These are phyloP conservation scores for Teratosphaeria epicoccoides DNA, from an alignment of 2,329 filamentous ascomycete species.

Conservation along the genomic window DNA sequence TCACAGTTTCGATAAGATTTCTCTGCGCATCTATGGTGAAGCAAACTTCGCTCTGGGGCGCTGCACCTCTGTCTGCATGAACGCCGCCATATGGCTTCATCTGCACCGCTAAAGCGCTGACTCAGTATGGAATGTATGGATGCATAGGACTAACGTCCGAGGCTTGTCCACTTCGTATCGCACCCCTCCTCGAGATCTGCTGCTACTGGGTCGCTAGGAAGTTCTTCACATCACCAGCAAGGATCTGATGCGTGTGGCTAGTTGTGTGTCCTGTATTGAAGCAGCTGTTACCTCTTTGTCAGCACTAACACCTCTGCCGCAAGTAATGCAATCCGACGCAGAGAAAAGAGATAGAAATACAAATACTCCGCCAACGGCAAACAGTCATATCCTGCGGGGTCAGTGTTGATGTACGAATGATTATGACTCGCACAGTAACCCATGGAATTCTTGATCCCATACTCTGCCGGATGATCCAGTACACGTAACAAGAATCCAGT, in stretches of 20 bases:
- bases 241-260: slow-evolving; percentile 4
- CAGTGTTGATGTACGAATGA: slow-evolving; percentile 34
- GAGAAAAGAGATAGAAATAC: background rate
- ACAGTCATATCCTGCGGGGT: slow-evolving; percentile 38
- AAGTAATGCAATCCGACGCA: background rate
- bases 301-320: background rate
- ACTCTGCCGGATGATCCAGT: slow-evolving; percentile 31
- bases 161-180: no score
- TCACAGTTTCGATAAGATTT: no score
- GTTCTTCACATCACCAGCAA: slow-evolving; percentile 3
- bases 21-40: no score
- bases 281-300: background rate
- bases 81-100: no score
- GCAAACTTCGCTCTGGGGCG: no score
- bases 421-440: slow-evolving; percentile 36
- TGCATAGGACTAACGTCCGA: no score
- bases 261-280: slow-evolving; percentile 7
- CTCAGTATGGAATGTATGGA: background rate
- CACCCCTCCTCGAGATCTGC: no score
- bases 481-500: slow-evolving; percentile 33
- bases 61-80: no score
- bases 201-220: background rate
- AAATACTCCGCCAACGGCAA: slow-evolving; percentile 18
- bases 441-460: slow-evolving; percentile 38
- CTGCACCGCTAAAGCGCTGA: no score